A percentile compares a stretch with the other conserved stretches of the same genome.
Conservation (phyloP, 805 yeast genomes). For the Myxozyma melibiosi region DNA sequence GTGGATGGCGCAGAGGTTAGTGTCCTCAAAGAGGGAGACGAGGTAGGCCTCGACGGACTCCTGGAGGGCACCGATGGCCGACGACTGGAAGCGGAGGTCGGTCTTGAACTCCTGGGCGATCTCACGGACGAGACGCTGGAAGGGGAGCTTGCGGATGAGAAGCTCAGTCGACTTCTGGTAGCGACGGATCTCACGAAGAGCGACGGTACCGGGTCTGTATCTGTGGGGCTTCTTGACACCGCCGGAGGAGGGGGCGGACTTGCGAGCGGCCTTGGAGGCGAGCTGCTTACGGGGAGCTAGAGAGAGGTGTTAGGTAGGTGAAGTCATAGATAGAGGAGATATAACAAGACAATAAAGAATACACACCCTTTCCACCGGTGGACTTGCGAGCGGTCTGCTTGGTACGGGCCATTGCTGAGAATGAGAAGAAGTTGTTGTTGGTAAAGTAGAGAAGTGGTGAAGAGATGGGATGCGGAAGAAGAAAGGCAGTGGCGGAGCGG, state of each 20-base stretch:
- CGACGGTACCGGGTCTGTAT: constrained; percentile 94
- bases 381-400: constrained; percentile 89
- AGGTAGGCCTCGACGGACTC: constrained; percentile 89
- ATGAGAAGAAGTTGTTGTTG: neutral
- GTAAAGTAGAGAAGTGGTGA: constrained; percentile 4
- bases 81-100: constrained; percentile 84
- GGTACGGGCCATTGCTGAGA: constrained; percentile 71
- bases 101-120: constrained; percentile 86
- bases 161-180: constrained; percentile 88
- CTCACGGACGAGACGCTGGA: constrained; percentile 89
- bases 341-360: neutral
- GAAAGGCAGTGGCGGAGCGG: neutral
- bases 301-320: neutral
- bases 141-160: constrained; percentile 83
- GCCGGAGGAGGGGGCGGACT: constrained; percentile 79
- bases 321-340: neutral
- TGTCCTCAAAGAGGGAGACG: constrained; percentile 83
- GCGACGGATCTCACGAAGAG: constrained; percentile 89
- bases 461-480: neutral
- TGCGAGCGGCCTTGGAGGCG: constrained; percentile 89
- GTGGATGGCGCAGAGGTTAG: constrained; percentile 89
- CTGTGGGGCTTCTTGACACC: constrained; percentile 93
- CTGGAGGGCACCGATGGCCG: constrained; percentile 88
- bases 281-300: constrained; percentile 85
- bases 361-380: constrained; percentile 71